Percentiles rank a stretch among this genome's conserved stretches.
phyloP scores from a whole-genome alignment of 108 stramenopile genomes.

The Discostella pseudostelligera region DNA sequence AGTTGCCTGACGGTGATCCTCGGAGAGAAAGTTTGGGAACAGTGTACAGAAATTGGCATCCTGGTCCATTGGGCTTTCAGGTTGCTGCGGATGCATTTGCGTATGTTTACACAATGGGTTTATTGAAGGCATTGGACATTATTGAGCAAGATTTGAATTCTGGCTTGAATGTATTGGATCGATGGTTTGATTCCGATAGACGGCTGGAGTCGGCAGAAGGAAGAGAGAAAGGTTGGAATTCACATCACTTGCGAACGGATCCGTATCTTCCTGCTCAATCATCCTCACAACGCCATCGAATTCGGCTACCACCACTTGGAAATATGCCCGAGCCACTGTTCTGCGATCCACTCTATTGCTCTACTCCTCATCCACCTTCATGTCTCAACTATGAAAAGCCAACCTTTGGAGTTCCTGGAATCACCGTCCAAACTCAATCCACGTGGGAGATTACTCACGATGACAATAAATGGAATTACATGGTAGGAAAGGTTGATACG shows the following conservation, averaged over 20 bases:
- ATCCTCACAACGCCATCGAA: constrained; percentile 9
- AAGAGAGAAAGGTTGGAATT: neutral
- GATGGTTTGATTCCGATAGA: constrained; percentile 32
- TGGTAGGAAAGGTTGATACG: constrained; percentile 46
- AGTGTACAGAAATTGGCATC: constrained; percentile 59
- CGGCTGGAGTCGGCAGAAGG: constrained; percentile 6
- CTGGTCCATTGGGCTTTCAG: constrained; percentile 58
- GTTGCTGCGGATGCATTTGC: constrained; percentile 53
- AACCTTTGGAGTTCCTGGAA: constrained; percentile 45
- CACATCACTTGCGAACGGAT: neutral
- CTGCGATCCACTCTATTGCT: constrained; percentile 46
- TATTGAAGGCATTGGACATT: constrained; percentile 45
- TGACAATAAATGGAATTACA: constrained; percentile 31
- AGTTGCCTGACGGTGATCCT: constrained; percentile 36
- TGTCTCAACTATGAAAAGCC: constrained; percentile 55
- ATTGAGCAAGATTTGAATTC: constrained; percentile 46
- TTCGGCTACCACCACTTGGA: constrained; percentile 18
- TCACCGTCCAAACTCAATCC: constrained; percentile 17
- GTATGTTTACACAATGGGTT: constrained; percentile 44
- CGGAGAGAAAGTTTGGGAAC: constrained; percentile 46
- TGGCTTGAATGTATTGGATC: constrained; percentile 33
- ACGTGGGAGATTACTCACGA: constrained; percentile 44
- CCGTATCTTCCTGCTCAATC: neutral
- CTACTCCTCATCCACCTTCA: constrained; percentile 38
- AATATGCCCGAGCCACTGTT: constrained; percentile 36